These are phyloP conservation scores for Penicillium sclerotiorum DNA, from an alignment of 2,329 filamentous ascomycete species.

Conservation along the genomic window DNA sequence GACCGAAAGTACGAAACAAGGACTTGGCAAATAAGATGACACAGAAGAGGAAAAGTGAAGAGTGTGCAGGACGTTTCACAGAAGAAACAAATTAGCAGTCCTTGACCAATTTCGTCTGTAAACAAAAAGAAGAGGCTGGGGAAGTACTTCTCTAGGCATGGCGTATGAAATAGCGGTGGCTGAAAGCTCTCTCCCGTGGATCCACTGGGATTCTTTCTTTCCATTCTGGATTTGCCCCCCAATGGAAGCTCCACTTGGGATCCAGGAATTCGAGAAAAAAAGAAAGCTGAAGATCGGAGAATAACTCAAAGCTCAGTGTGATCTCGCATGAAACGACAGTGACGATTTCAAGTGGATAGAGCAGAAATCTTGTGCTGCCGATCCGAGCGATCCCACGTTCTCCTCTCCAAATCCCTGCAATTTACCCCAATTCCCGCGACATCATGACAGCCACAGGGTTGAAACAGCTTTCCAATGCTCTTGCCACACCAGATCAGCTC, in stretches of 20 bases:
- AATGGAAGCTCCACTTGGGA: neutral
- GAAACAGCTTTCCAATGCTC: constrained; percentile 47
- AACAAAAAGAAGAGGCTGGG: constrained; percentile 28
- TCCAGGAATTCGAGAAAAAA: neutral
- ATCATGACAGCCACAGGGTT: constrained; percentile 33
- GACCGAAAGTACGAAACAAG: too few relatives aligned
- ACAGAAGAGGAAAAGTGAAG: too few relatives aligned
- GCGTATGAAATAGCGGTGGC: constrained; percentile 41
- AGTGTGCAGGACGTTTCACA: constrained; percentile 3
- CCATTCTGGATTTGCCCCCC: constrained; percentile 4
- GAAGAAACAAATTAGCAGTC: too few relatives aligned
- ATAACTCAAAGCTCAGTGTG: too few relatives aligned
- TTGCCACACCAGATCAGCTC: constrained; percentile 50
- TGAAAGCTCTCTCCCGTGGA: constrained; percentile 27
- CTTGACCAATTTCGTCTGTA: too few relatives aligned
- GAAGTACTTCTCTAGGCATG: neutral
- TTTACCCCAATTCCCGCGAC: neutral
- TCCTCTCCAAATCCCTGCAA: constrained; percentile 1
- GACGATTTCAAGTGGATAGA: neutral
- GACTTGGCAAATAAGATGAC: too few relatives aligned
- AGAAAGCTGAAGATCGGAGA: neutral
- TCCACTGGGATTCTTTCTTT: constrained; percentile 24
- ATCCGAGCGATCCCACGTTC: constrained; percentile 14
- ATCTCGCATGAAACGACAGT: too few relatives aligned
- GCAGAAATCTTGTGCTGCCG: constrained; percentile 2